Evolutionary conservation across 2,329 filamentous ascomycete genomes (phyloP).

Genomic region (Alternaria postmessia): DNA sequence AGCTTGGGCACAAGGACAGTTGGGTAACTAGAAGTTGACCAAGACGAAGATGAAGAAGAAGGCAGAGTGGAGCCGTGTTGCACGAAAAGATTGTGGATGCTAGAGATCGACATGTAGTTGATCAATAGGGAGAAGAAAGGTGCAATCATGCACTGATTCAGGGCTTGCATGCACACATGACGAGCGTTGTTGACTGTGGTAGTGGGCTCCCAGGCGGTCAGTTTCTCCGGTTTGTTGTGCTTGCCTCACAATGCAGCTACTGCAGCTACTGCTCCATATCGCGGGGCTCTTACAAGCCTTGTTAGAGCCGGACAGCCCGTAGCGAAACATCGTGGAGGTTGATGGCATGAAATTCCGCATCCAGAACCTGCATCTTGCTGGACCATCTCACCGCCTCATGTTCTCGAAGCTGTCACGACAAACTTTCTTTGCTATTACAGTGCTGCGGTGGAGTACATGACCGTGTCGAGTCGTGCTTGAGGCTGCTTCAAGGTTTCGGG

Average conservation of each 20-base stretch:
- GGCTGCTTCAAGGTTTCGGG: slow-evolving; percentile 16
- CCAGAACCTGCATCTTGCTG: slow-evolving; percentile 4
- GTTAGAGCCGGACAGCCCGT: not conserved
- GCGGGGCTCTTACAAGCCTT: not conserved
- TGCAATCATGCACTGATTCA: not conserved
- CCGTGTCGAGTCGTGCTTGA: not conserved
- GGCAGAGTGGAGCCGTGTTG: not conserved
- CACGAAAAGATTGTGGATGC: not conserved
- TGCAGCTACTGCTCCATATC: not conserved
- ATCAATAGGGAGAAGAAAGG: not conserved
- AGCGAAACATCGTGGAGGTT: slow-evolving; percentile 5
- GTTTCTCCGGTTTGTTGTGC: not conserved
- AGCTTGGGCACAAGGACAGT: slow-evolving; percentile 27
- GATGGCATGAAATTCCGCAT: slow-evolving; percentile 1
- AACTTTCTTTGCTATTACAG: not conserved
- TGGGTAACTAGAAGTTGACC: slow-evolving; percentile 20
- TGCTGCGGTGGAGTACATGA: not conserved
- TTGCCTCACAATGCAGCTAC: slow-evolving; percentile 6
- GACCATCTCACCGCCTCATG: not conserved
- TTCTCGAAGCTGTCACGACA: not conserved
- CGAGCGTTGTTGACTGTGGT: not conserved
- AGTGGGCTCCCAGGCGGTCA: not conserved
- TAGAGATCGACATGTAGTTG: not conserved
- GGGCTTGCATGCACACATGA: not conserved
- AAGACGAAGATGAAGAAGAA: slow-evolving; percentile 3